Evolutionary conservation across 257 asterid genomes (phyloP).

Genomic region (Plectranthus barbatus): DNA sequence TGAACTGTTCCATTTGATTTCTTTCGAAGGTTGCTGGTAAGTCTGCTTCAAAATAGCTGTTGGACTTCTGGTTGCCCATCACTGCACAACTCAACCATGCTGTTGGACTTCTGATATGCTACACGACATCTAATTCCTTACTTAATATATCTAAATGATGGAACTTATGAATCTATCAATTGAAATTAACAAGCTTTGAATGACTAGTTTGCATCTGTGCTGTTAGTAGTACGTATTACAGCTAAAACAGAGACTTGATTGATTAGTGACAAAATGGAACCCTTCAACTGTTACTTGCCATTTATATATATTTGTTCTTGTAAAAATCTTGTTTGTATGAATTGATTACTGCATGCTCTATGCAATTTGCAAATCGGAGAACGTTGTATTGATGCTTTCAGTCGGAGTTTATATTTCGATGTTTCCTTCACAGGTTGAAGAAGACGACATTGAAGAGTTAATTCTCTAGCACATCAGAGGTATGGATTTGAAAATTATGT

Average conservation of each 20-base stretch:
- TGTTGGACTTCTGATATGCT: too few relatives aligned
- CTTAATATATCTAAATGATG: background rate
- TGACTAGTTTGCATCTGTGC: background rate
- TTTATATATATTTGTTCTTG: background rate
- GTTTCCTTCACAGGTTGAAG: slow-evolving; percentile 39
- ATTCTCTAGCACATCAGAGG: slow-evolving; percentile 58
- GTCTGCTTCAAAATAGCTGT: slow-evolving; percentile 75
- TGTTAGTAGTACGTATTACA: background rate
- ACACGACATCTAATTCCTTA: too few relatives aligned
- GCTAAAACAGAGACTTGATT: background rate
- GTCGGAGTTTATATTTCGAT: slow-evolving; percentile 1
- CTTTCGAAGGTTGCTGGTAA: slow-evolving; percentile 41
- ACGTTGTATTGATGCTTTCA: too few relatives aligned
- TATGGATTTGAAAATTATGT: slow-evolving; percentile 11
- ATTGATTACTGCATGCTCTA: background rate
- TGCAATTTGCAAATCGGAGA: background rate
- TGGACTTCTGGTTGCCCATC: slow-evolving; percentile 66
- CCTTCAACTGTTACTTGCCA: background rate
- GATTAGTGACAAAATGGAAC: background rate
- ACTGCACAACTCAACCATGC: too few relatives aligned
- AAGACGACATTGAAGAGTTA: slow-evolving; percentile 59
- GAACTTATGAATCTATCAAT: background rate
- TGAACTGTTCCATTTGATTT: slow-evolving; percentile 50
- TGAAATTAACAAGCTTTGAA: background rate
- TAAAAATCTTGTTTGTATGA: background rate